These are phyloP conservation scores for Cinchona pubescens DNA, from an alignment of 257 asterid genomes.

Conservation along the genomic window DNA sequence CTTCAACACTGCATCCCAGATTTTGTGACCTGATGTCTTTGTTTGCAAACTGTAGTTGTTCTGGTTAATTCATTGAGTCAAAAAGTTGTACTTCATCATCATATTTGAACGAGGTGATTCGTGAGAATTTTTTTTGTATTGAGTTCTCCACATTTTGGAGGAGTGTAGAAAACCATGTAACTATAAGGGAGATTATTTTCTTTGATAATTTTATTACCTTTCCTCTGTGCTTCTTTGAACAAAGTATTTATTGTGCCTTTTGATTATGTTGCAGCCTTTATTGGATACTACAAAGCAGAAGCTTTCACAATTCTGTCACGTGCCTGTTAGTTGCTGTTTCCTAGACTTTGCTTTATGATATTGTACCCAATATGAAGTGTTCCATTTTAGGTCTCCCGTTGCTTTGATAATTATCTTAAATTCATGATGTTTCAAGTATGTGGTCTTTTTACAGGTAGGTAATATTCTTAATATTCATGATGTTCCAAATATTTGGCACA, in stretches of 20 bases:
- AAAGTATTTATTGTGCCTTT: background rate
- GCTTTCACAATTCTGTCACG: constrained; percentile 92
- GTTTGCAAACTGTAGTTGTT: background rate
- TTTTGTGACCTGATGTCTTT: background rate
- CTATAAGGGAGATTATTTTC: background rate
- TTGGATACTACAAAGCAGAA: constrained; percentile 74
- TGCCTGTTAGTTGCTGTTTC: constrained; percentile 36
- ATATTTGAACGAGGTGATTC: background rate
- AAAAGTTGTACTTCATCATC: too few species aligned
- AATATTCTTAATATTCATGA: constrained; percentile 80
- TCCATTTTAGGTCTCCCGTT: background rate
- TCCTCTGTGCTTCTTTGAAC: background rate
- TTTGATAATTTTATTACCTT: background rate
- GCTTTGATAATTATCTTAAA: constrained; percentile 52
- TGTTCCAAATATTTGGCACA: constrained; percentile 93
- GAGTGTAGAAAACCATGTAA: background rate
- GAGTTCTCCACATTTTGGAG: background rate
- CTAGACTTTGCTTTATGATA: background rate
- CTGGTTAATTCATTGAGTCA: background rate
- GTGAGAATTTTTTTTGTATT: background rate
- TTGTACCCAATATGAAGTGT: constrained; percentile 4
- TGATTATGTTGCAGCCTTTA: constrained; percentile 64
- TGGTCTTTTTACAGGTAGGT: constrained; percentile 40
- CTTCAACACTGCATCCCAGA: background rate
- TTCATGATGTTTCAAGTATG: constrained; percentile 1